Percentiles rank a stretch among this genome's conserved stretches.
Conservation (phyloP, 805 yeast genomes). For the Brettanomyces naardenensis region DNA sequence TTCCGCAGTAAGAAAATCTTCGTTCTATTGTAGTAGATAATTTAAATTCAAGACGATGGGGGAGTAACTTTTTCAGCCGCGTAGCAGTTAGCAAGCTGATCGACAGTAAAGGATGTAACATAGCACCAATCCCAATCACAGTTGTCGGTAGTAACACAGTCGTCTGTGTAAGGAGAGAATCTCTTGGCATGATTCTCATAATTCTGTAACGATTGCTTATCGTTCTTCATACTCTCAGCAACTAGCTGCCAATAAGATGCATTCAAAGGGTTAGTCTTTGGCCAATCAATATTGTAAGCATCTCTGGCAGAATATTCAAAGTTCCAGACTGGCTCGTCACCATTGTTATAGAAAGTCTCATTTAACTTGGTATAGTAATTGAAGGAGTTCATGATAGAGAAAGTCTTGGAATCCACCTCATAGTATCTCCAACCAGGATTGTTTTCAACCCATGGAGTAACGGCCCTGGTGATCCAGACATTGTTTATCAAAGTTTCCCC, state of each 20-base stretch:
- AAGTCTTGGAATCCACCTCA: slow-evolving; percentile 53
- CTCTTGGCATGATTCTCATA: slow-evolving; percentile 46
- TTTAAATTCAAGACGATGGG: no score
- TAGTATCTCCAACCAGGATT: slow-evolving; percentile 74
- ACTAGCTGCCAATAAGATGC: slow-evolving; percentile 63
- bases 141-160: slow-evolving; percentile 43
- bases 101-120: slow-evolving; percentile 29
- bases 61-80: no score
- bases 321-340: slow-evolving; percentile 54
- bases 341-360: slow-evolving; percentile 42
- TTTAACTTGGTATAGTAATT: slow-evolving; percentile 56
- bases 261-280: slow-evolving; percentile 48
- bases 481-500: slow-evolving; percentile 41
- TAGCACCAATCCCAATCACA: slow-evolving; percentile 35
- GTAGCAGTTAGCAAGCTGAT: slow-evolving; percentile 17
- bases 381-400: slow-evolving; percentile 50
- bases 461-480: slow-evolving; percentile 61
- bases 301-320: slow-evolving; percentile 61
- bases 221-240: slow-evolving; percentile 34
- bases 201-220: slow-evolving; percentile 37
- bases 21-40: no score
- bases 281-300: slow-evolving; percentile 52
- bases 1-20: no score
- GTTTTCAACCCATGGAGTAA: slow-evolving; percentile 50
- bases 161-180: slow-evolving; percentile 45